These are phyloP conservation scores for Erodium trifolium DNA, from an alignment of 441 rosid species.

Conservation along the genomic window DNA sequence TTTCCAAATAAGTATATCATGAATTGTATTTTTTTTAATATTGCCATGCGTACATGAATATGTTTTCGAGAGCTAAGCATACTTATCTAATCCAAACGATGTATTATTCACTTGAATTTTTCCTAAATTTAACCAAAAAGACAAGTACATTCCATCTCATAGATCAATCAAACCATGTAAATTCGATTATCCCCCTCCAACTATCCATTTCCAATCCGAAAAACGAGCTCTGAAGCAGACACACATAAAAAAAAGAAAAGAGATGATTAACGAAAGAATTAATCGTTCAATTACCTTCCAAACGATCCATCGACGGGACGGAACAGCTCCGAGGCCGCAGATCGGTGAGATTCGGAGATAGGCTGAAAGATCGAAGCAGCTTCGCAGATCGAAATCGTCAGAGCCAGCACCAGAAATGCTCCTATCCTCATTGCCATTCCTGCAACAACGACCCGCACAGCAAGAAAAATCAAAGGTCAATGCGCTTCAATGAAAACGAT, in stretches of 20 bases:
- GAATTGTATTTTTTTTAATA: not conserved
- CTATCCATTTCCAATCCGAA: conserved; percentile 1
- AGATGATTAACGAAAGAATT: not conserved
- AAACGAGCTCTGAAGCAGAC: not conserved
- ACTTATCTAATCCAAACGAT: not conserved
- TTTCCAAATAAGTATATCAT: not conserved
- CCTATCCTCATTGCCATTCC: conserved; percentile 48
- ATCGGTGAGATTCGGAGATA: conserved; percentile 79
- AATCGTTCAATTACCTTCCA: conserved; percentile 43
- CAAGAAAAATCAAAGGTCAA: not conserved
- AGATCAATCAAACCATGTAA: not conserved
- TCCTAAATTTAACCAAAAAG: not conserved
- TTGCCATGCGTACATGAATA: not conserved
- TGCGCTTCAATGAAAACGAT: not conserved
- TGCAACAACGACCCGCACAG: conserved; percentile 21
- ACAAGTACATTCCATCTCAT: not conserved
- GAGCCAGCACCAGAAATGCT: conserved; percentile 35
- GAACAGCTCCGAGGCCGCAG: conserved; percentile 75
- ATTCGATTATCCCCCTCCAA: not conserved
- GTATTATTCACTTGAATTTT: not conserved
- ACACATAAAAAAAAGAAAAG: not conserved
- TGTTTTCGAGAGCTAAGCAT: not conserved
- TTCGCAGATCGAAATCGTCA: conserved; percentile 41
- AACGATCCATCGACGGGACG: conserved; percentile 51
- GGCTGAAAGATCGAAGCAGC: conserved; percentile 59